Evolutionary conservation across 805 yeast species (phyloP).

Genomic region (Saccharomycopsis vini): DNA sequence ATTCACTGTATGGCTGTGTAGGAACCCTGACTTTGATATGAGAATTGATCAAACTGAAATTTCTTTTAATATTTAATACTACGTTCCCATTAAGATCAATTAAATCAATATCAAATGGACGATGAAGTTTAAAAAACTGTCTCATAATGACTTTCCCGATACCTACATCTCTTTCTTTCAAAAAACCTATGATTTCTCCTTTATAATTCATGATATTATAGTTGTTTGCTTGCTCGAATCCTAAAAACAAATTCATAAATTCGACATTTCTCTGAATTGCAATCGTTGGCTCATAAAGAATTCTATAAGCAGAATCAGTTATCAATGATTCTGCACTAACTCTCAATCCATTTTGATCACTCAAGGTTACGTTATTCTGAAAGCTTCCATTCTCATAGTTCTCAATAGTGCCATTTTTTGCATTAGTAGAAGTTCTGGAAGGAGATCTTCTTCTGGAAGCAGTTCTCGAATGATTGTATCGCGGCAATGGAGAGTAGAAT

Average conservation of each 20-base stretch:
- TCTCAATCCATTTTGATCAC: no score
- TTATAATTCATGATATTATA: conserved; percentile 63
- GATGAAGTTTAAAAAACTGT: conserved; percentile 74
- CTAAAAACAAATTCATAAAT: conserved; percentile 75
- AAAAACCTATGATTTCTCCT: conserved; percentile 71
- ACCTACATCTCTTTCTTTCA: conserved; percentile 76
- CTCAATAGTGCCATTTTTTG: no score
- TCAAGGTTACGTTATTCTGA: no score
- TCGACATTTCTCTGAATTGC: conserved; percentile 86
- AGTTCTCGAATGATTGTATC: no score
- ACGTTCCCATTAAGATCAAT: conserved; percentile 55
- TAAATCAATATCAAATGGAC: conserved; percentile 75
- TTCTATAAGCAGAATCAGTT: conserved; percentile 22
- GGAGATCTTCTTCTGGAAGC: no score
- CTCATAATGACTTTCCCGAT: conserved; percentile 46
- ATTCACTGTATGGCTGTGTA: conserved; percentile 27
- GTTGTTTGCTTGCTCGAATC: conserved; percentile 85
- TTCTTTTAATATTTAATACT: conserved; percentile 62
- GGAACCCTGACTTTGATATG: conserved; percentile 71
- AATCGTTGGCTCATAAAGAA: conserved; percentile 71
- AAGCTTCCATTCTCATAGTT: no score
- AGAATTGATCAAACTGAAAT: conserved; percentile 83
- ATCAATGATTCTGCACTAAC: background rate
- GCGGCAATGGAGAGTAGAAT: no score
- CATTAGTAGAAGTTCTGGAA: no score